These are phyloP conservation scores for Fusarium tupiense DNA, from an alignment of 2,329 filamentous ascomycete species.

Conservation along the genomic window DNA sequence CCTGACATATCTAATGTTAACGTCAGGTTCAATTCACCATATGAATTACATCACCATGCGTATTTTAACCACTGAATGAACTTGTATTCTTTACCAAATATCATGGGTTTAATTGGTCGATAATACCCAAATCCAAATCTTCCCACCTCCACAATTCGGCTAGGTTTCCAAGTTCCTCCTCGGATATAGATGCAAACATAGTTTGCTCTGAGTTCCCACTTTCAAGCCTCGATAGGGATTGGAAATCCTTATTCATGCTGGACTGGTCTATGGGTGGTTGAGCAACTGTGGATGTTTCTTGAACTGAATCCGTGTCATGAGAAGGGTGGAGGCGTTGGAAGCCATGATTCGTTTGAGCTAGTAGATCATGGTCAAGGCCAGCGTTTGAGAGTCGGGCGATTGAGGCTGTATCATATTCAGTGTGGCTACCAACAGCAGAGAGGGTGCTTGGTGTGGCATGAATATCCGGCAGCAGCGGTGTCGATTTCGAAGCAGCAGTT, in stretches of 20 bases:
- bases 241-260: background rate
- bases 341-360: background rate
- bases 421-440: background rate
- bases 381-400: background rate
- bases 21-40: accelerated
- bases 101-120: background rate
- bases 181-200: background rate
- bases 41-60: background rate
- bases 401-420: background rate
- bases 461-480: background rate
- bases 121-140: background rate
- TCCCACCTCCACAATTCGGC: background rate
- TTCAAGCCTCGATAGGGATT: background rate
- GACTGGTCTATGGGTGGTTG: background rate
- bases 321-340: background rate
- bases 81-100: background rate
- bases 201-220: background rate
- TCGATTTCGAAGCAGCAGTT: background rate
- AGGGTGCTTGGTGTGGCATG: background rate
- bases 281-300: background rate
- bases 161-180: background rate
- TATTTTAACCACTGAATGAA: background rate
- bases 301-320: accelerated
- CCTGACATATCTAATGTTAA: accelerated
- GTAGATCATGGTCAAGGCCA: background rate